Conservation (phyloP, 768 basidiomycete species). For the Podaxis sp. region DNA sequence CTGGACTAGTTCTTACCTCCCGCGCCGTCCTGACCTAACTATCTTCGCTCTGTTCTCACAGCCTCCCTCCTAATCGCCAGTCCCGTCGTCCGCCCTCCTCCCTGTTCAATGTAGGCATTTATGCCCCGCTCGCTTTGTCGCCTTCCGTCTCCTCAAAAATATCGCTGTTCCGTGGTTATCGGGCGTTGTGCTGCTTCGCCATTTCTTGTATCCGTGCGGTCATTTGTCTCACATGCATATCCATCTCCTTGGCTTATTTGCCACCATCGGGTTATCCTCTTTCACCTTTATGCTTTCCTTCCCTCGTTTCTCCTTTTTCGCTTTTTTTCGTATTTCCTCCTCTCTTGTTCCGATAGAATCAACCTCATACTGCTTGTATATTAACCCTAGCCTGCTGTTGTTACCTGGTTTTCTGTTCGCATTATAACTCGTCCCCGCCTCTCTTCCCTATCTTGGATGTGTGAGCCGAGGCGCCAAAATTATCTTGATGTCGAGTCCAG, state of each 20-base stretch:
- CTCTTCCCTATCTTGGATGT: neutral
- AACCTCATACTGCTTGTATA: slow-evolving; percentile 10
- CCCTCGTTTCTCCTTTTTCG: slow-evolving; percentile 11
- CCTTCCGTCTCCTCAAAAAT: slow-evolving; percentile 2
- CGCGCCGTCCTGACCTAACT: neutral
- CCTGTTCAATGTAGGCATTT: neutral
- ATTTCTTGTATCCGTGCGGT: slow-evolving; percentile 16
- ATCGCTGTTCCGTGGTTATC: slow-evolving; percentile 3
- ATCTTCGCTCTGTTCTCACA: neutral
- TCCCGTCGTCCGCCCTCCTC: neutral
- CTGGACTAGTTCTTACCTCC: neutral
- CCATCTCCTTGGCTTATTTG: neutral
- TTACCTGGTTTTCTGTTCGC: slow-evolving; percentile 7
- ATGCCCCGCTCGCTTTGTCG: neutral
- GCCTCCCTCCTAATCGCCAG: neutral
- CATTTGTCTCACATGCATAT: slow-evolving; percentile 11
- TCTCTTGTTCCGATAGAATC: slow-evolving; percentile 9
- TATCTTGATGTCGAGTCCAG: neutral
- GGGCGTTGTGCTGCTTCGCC: neutral
- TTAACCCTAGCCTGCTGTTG: slow-evolving; percentile 1
- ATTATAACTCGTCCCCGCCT: slow-evolving; percentile 6
- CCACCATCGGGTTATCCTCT: neutral
- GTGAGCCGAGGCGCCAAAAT: neutral
- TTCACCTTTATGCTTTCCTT: slow-evolving; percentile 11
- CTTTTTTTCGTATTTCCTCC: neutral